A percentile compares a stretch with the other conserved stretches of the same genome.
Conservation (phyloP, 495 filamentous ascomycete genomes). For the Acidomyces sp. region DNA sequence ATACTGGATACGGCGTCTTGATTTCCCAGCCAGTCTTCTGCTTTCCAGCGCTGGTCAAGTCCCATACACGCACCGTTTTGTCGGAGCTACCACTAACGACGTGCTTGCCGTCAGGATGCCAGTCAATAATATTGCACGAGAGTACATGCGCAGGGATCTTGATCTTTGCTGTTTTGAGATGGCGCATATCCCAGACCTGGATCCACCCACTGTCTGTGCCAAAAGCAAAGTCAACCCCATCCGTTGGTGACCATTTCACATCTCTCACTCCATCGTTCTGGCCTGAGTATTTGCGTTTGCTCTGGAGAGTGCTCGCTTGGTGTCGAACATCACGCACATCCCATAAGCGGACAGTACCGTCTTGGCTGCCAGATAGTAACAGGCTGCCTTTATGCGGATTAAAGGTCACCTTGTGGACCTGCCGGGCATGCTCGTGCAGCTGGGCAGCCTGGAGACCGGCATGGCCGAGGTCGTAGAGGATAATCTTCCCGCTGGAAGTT, state of each 20-base stretch:
- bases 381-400: slow-evolving; percentile 67
- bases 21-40: slow-evolving; percentile 58
- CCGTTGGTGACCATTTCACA: slow-evolving; percentile 76
- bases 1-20: slow-evolving; percentile 53
- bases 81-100: slow-evolving; percentile 74
- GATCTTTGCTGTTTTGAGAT: slow-evolving; percentile 43
- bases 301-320: slow-evolving; percentile 39
- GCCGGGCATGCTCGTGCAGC: slow-evolving; percentile 74
- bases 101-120: slow-evolving; percentile 92
- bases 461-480: slow-evolving; percentile 70
- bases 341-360: slow-evolving; percentile 77
- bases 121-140: slow-evolving; percentile 70
- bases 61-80: slow-evolving; percentile 80
- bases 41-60: slow-evolving; percentile 67
- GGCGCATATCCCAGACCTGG: slow-evolving; percentile 57
- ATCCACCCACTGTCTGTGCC: slow-evolving; percentile 76
- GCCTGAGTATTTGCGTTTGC: slow-evolving; percentile 45
- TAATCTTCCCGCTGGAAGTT: slow-evolving; percentile 72
- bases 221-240: slow-evolving; percentile 76
- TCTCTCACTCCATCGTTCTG: slow-evolving; percentile 71
- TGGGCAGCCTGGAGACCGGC: slow-evolving; percentile 61
- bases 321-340: slow-evolving; percentile 48
- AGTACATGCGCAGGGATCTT: slow-evolving; percentile 77
- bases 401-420: slow-evolving; percentile 83
- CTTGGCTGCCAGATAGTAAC: slow-evolving; percentile 82